Evolutionary conservation across 495 filamentous ascomycete genomes (phyloP).

Genomic region (Tuber magnatum): DNA sequence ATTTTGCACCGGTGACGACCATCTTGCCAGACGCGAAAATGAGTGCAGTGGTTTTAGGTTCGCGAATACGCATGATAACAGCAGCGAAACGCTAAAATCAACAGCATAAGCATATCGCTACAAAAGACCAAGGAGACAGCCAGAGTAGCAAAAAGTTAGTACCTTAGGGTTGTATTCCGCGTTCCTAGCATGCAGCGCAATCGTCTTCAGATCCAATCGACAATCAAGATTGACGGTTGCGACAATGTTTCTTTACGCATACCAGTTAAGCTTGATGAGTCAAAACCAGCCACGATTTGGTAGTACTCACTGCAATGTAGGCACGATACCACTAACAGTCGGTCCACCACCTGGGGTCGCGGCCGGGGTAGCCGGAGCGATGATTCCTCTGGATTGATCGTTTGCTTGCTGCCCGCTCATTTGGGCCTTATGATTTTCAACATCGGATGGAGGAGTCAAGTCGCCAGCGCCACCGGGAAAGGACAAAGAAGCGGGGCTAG

Average conservation of each 20-base stretch:
- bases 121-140: slow-evolving; percentile 44
- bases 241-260: slow-evolving; percentile 90
- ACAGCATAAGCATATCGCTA: slow-evolving; percentile 46
- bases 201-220: slow-evolving; percentile 96
- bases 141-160: slow-evolving; percentile 45
- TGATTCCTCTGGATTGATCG: slow-evolving; percentile 48
- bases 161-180: slow-evolving; percentile 98
- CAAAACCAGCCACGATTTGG: slow-evolving; percentile 23
- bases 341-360: slow-evolving; percentile 77
- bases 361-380: slow-evolving; percentile 91
- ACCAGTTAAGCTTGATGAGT: slow-evolving; percentile 55
- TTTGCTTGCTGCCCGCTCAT: slow-evolving; percentile 48
- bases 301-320: slow-evolving; percentile 94
- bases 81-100: slow-evolving; percentile 87
- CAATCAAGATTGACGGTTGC: slow-evolving; percentile 98
- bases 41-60: slow-evolving; percentile 94
- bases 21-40: slow-evolving; percentile 99
- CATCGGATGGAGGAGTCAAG: slow-evolving; percentile 67
- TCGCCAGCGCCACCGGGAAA: slow-evolving; percentile 79
- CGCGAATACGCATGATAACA: slow-evolving; percentile 99
- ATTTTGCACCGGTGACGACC: slow-evolving; percentile 98
- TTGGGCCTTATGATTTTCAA: slow-evolving; percentile 38
- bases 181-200: slow-evolving; percentile 95
- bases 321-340: slow-evolving; percentile 84
- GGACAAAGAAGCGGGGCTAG: slow-evolving; percentile 77